A percentile compares a stretch with the other conserved stretches of the same genome.
Conservation (phyloP, 2,329 filamentous ascomycete species). For the Fusarium pseudoanthophilum region DNA sequence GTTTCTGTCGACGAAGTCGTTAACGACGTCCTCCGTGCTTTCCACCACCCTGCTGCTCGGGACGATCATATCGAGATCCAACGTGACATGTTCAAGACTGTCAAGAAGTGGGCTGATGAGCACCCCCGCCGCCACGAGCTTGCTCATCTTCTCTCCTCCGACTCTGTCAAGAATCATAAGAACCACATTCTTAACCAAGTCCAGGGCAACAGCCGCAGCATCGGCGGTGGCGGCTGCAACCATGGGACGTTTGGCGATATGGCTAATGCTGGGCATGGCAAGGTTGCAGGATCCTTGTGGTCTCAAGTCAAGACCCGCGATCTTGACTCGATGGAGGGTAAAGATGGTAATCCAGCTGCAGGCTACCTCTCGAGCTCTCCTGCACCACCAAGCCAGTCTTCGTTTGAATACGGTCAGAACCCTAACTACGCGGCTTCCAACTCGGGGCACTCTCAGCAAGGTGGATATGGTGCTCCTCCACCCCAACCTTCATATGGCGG, state of each 20-base stretch:
- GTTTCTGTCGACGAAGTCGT: conserved; percentile 86
- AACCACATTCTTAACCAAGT: conserved; percentile 73
- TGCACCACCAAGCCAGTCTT: conserved; percentile 48
- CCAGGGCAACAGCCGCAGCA: conserved; percentile 18
- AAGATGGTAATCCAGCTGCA: conserved; percentile 53
- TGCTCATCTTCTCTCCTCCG: conserved; percentile 80
- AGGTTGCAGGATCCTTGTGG: conserved; percentile 69
- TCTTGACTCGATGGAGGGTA: conserved; percentile 64
- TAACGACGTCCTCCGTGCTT: conserved; percentile 81
- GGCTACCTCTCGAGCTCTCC: conserved; percentile 55
- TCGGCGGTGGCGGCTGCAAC: conserved; percentile 49
- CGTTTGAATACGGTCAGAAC: conserved; percentile 57
- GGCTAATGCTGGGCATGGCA: conserved; percentile 63
- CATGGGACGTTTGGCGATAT: conserved; percentile 58
- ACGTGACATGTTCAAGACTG: conserved; percentile 86
- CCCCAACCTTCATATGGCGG: conserved; percentile 49
- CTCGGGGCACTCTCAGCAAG: conserved; percentile 41
- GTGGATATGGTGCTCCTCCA: conserved; percentile 44
- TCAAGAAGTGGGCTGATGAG: conserved; percentile 82
- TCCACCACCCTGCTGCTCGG: conserved; percentile 90
- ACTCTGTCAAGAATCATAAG: conserved; percentile 83
- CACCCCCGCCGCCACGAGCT: conserved; percentile 74
- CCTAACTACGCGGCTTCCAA: conserved; percentile 45
- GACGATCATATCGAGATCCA: conserved; percentile 83
- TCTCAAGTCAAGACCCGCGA: conserved; percentile 69